A percentile compares a stretch with the other conserved stretches of the same genome.
These are phyloP conservation scores for Plectosphaerella cucumerina DNA, from an alignment of 2,329 filamentous ascomycete species.

Conservation along the genomic window DNA sequence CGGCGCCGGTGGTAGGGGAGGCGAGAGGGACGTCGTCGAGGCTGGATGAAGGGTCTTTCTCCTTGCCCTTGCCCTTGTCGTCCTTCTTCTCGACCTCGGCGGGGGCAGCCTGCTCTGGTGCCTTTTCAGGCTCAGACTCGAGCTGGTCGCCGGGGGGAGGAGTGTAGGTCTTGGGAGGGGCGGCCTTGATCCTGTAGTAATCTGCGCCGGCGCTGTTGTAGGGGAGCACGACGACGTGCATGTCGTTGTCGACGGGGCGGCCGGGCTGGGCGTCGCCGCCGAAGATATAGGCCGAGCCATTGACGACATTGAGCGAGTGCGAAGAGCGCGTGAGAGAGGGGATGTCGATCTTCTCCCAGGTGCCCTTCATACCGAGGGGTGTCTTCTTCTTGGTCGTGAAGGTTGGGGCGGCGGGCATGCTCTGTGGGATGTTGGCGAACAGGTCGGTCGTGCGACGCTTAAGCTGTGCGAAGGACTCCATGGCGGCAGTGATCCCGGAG, in stretches of 20 bases:
- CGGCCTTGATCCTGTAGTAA: constrained; percentile 53
- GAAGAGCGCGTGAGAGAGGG: constrained; percentile 66
- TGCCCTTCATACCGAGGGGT: constrained; percentile 43
- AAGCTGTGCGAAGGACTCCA: constrained; percentile 50
- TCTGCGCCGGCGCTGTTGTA: constrained; percentile 54
- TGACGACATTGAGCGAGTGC: constrained; percentile 62
- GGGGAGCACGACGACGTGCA: constrained; percentile 62
- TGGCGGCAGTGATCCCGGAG: constrained; percentile 16
- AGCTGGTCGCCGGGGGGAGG: constrained; percentile 11
- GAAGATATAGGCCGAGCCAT: constrained; percentile 61
- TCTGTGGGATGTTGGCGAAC: constrained; percentile 44
- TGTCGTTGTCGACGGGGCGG: constrained; percentile 66
- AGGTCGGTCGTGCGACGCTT: constrained; percentile 53
- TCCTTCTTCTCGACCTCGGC: constrained; percentile 5
- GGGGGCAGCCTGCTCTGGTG: constrained; percentile 12
- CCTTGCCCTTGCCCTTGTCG: constrained; percentile 15
- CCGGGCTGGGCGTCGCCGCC: constrained; percentile 68
- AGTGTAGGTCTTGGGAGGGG: constrained; percentile 23
- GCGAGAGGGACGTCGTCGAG: constrained; percentile 38
- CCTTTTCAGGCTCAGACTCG: constrained; percentile 5
- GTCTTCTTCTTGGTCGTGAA: constrained; percentile 6
- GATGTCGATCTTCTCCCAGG: constrained; percentile 55
- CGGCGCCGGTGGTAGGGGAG: constrained; percentile 20
- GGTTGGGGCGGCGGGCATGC: constrained; percentile 30
- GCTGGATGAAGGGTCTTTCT: constrained; percentile 15